Evolutionary conservation across 352 stramenopile species (phyloP).

Genomic region (Phytopythium oedochilum): DNA sequence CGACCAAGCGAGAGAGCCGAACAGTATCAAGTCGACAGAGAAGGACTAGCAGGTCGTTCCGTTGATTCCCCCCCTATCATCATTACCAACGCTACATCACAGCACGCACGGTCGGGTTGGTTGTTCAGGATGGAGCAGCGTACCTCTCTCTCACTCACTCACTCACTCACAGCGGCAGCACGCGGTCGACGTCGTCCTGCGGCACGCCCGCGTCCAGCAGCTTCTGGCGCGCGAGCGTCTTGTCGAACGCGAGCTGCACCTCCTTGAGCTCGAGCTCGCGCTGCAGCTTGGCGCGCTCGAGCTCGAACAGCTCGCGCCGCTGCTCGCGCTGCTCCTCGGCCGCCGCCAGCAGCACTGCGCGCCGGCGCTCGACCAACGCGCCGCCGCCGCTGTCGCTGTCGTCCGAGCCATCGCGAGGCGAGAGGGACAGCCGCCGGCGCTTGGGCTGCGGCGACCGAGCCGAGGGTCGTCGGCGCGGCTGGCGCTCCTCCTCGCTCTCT

Average conservation of each 20-base stretch:
- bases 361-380: neutral
- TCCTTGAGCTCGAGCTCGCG: slow-evolving; percentile 37
- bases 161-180: slow-evolving; percentile 20
- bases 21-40: too few species aligned
- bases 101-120: neutral
- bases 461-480: neutral
- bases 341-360: slow-evolving; percentile 12
- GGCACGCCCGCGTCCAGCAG: slow-evolving; percentile 36
- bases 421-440: slow-evolving; percentile 8
- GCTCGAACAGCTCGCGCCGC: slow-evolving; percentile 32
- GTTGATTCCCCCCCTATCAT: too few species aligned
- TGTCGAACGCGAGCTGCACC: slow-evolving; percentile 33
- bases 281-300: slow-evolving; percentile 40
- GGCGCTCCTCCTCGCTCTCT: slow-evolving; percentile 6
- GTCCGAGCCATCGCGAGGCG: slow-evolving; percentile 4
- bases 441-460: neutral
- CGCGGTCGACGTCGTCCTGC: slow-evolving; percentile 28
- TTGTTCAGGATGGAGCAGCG: neutral
- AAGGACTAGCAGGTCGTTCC: too few species aligned
- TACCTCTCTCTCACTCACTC: too few species aligned
- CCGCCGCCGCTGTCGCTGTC: neutral
- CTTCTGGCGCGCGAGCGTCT: slow-evolving; percentile 37
- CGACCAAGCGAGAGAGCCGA: too few species aligned
- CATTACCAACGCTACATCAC: too few species aligned
- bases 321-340: slow-evolving; percentile 27